Base-by-base conservation (phyloP, 768 basidiomycete species). In the Tephrocybe sp. region DNA sequence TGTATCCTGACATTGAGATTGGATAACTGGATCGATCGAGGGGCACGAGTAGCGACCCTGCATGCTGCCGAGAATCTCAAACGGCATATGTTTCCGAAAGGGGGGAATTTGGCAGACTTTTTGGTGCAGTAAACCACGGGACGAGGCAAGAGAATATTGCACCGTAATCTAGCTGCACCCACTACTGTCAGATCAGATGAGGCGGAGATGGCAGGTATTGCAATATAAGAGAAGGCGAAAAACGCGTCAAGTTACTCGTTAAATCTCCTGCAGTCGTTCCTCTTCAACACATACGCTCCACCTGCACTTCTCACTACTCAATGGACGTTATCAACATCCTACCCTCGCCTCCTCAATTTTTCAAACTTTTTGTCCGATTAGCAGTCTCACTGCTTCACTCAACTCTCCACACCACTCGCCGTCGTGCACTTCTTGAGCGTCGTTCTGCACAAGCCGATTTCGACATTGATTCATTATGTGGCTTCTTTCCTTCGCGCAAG, bases 401-500 rank as follows among this genome's bases (percentile, higher is more conserved):
- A 5, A 67, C 74, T 34, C 63, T 74, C 49, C 63, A 65, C 30
- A 62, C 64, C 49, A 55, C 60, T 39, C 62, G 65, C 47, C 68
- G 67, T 43, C 65, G 67, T 51, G 42, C 63, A 5, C 56, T 60
- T 41, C 59, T 65, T 12, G 65, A 62, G 22, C 70, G 68, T 22
- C 72, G 66, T 38, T 14, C 47, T 47, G 62, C 69, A 10, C 73
- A 72, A 16, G 58, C 64, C 2, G 74, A 82, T 50, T 85, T 82
- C 50, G 84, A 85, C 57, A 66, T 86, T 53, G 71, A 83, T 57
- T 62, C 78, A 8, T 67, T 77, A 12, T 86, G 89, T 0, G 96
- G 96, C 0, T 98, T 98, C 72, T 80, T 98, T 58, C 96, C 95
- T 0, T 67, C 78, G 2, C 66, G 71, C 33, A 84, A 83, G 1